Base-by-base conservation (phyloP, 495 filamentous ascomycete genomes). In the Lophium mytilinum region DNA sequence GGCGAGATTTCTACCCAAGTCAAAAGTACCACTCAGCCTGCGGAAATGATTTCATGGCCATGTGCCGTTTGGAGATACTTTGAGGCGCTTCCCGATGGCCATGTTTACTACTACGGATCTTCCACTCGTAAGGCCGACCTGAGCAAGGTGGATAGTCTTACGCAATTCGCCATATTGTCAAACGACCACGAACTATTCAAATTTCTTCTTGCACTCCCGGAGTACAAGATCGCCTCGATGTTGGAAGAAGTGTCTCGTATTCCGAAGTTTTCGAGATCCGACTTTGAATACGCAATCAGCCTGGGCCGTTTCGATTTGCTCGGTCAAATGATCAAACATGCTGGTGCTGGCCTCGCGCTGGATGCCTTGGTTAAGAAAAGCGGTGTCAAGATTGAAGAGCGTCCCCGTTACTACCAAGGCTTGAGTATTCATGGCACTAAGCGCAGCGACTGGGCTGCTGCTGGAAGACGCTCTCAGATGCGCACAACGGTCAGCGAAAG, bases 401-500 rank as follows among this genome's bases (percentile, higher is more conserved):
- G 85, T 64, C 80, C 83, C 3, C 74, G 73, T 12, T 87, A 81
- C 65, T 89, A 90, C 60, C 85, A 84, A 60, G 86, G 87, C 0
- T 66, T 89, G 46, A 85, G 77, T 9, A 81, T 90, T 9, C 81
- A 84, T 60, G 86, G 87, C 1, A 81, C 81, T 67, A 89, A 89
- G 75, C 78, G 83, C 49, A 72, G 75, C 15, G 80, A 78, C 52
- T 79, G 84, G 85, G 83, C 83, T 0, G 69, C 68, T 15, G 76
- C 77, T n/a, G 78, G 78, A 14, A 72, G 79, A 6, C 73, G 72
- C 9, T 60, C 69, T 1, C 41, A 40, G 12, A 43, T 40, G 19
- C 42, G n/a, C 0, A 30, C 24, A 30, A 55, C 15, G 34, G 35
- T 53, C n/a, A 53, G 39, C 4, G 51, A 62, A 14, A 42, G 37